Conservation (phyloP, 768 basidiomycete species). For the Aureoboletus auriporus region DNA sequence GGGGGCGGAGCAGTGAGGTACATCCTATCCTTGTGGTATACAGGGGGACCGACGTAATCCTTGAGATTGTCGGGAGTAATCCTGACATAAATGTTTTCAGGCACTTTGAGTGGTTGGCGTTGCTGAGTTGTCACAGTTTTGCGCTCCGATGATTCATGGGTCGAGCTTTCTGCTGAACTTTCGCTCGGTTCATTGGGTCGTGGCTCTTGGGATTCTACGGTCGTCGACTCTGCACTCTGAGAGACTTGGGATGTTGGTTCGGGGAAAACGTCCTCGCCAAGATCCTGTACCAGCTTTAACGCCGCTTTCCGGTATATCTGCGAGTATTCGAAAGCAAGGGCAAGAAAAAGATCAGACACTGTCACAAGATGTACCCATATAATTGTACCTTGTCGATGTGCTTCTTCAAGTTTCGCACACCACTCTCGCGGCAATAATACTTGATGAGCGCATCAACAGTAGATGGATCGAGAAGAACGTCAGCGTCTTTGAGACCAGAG, state of each 20-base stretch:
- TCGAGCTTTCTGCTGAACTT: slow-evolving; percentile 10
- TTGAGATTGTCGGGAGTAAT: slow-evolving; percentile 88
- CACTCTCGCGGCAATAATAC: slow-evolving; percentile 96
- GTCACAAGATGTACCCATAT: background rate
- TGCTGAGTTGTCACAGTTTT: slow-evolving; percentile 71
- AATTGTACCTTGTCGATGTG: slow-evolving; percentile 90
- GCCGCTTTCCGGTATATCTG: slow-evolving; percentile 98
- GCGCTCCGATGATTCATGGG: slow-evolving; percentile 30
- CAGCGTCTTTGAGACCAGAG: slow-evolving; percentile 79
- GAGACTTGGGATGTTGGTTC: slow-evolving; percentile 46
- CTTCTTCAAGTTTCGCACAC: slow-evolving; percentile 96
- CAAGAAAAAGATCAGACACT: background rate
- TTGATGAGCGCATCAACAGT: slow-evolving; percentile 89
- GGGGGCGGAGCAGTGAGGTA: slow-evolving; percentile 78
- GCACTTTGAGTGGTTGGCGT: slow-evolving; percentile 78
- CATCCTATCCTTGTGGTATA: slow-evolving; percentile 94
- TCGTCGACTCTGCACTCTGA: slow-evolving; percentile 19
- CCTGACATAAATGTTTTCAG: slow-evolving; percentile 68
- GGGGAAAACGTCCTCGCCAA: slow-evolving; percentile 83
- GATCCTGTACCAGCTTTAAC: slow-evolving; percentile 82
- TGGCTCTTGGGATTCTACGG: slow-evolving; percentile 53
- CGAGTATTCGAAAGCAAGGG: background rate
- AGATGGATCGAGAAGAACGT: slow-evolving; percentile 71
- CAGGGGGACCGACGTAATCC: slow-evolving; percentile 93
- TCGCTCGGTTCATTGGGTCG: slow-evolving; percentile 34